phyloP scores from a whole-genome alignment of 202 grass and related monocot genomes.

The Cymbopogon flexuosus region DNA sequence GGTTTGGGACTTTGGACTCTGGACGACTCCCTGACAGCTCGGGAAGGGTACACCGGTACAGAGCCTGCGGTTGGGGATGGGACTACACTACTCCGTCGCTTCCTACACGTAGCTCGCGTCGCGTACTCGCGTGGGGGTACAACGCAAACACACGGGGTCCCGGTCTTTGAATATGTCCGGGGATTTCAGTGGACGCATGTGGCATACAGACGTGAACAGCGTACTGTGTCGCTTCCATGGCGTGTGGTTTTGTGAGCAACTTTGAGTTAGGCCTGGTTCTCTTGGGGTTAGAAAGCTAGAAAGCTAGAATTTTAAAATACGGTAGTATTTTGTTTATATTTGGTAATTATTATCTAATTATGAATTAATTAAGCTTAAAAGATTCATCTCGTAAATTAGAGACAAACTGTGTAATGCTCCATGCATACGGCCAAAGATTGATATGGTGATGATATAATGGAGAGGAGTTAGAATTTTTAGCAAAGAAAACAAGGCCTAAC shows the following conservation, averaged over 20 bases:
- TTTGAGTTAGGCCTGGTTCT: too few species aligned
- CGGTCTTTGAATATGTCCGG: slow-evolving; percentile 35
- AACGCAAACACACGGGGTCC: background rate
- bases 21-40: slow-evolving; percentile 28
- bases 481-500: too few species aligned
- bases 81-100: background rate
- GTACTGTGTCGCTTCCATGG: background rate
- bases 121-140: background rate
- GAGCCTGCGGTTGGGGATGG: background rate
- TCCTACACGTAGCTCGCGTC: background rate
- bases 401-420: too few species aligned
- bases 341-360: too few species aligned
- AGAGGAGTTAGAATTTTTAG: too few species aligned
- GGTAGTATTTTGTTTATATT: too few species aligned
- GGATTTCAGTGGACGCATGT: background rate
- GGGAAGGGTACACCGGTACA: background rate
- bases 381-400: too few species aligned
- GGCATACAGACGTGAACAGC: background rate
- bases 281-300: too few species aligned
- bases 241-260: background rate
- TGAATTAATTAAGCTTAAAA: too few species aligned
- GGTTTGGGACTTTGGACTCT: background rate
- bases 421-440: too few species aligned
- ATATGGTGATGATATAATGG: too few species aligned
- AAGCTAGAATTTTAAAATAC: too few species aligned